Evolutionary conservation across 1,284 basidiomycete genomes (phyloP).

Genomic region (Sanguinoderma infundibulare): DNA sequence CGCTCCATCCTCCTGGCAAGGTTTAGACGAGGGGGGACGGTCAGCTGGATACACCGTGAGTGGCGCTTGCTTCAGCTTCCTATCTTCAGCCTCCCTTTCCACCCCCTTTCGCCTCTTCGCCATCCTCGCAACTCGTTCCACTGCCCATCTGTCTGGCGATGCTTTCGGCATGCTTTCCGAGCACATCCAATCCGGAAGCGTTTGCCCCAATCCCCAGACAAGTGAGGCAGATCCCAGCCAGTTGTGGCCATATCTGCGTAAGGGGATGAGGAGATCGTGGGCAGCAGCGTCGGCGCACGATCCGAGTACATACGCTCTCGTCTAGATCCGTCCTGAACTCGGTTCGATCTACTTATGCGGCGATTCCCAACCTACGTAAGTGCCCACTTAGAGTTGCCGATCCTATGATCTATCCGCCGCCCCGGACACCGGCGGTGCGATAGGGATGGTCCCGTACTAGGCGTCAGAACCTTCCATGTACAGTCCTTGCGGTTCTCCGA

Average conservation of each 20-base stretch:
- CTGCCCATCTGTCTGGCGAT: not conserved
- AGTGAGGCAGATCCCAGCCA: not conserved
- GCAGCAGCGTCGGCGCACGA: not conserved
- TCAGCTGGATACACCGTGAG: not conserved
- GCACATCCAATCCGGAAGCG: not conserved
- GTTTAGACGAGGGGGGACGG: not conserved
- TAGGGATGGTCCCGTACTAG: not conserved
- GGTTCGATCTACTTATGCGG: no score
- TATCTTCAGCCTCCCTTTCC: not conserved
- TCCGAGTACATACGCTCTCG: not conserved
- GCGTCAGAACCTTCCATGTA: not conserved
- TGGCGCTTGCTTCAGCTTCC: not conserved
- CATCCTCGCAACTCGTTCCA: not conserved
- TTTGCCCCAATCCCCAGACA: not conserved
- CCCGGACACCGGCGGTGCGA: not conserved
- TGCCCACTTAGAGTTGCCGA: not conserved
- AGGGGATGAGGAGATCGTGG: not conserved
- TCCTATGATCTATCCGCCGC: not conserved
- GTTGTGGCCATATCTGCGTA: not conserved
- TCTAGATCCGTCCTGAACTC: not conserved
- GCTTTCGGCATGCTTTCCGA: not conserved
- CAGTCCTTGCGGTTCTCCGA: not conserved
- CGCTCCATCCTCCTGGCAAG: not conserved
- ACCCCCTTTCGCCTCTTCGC: not conserved
- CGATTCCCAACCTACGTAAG: not conserved